Percentiles rank a stretch among this genome's conserved stretches.
phyloP scores from a whole-genome alignment of 2,329 filamentous ascomycete genomes.

The Colletotrichum liaoningense region DNA sequence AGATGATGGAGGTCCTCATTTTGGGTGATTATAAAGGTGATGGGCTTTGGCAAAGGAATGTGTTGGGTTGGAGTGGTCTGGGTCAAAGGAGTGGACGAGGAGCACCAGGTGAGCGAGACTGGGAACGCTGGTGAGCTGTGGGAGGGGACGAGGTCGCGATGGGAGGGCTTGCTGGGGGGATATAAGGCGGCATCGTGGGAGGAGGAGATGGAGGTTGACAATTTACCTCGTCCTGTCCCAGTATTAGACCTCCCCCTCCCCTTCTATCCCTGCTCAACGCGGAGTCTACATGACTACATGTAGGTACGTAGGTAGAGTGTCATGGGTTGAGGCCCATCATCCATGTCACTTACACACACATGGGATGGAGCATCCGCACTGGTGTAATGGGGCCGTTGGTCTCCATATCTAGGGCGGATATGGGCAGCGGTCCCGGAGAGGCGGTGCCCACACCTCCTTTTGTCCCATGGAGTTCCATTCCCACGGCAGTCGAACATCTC shows the following conservation, averaged over 20 bases:
- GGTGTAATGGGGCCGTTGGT: slow-evolving; percentile 1
- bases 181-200: slow-evolving; percentile 27
- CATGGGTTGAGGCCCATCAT: neutral
- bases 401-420: slow-evolving; percentile 33
- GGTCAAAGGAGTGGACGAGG: slow-evolving; percentile 16
- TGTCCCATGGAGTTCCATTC: neutral
- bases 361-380: neutral
- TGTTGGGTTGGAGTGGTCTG: neutral
- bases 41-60: slow-evolving; percentile 28
- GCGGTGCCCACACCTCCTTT: slow-evolving; percentile 1
- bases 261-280: neutral
- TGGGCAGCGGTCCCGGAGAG: slow-evolving; percentile 16
- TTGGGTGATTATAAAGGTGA: slow-evolving; percentile 7
- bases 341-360: slow-evolving; percentile 1
- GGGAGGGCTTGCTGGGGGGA: slow-evolving; percentile 19
- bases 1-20: slow-evolving; percentile 36
- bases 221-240: slow-evolving; percentile 8
- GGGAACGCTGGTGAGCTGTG: slow-evolving; percentile 16
- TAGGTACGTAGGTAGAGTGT: neutral
- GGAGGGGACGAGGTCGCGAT: neutral
- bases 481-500: neutral
- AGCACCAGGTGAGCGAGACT: slow-evolving; percentile 8
- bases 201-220: slow-evolving; percentile 8
- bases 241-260: neutral
- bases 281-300: slow-evolving; percentile 4